Evolutionary conservation across 306 rosid species (phyloP).

Genomic region (Inga laurina): DNA sequence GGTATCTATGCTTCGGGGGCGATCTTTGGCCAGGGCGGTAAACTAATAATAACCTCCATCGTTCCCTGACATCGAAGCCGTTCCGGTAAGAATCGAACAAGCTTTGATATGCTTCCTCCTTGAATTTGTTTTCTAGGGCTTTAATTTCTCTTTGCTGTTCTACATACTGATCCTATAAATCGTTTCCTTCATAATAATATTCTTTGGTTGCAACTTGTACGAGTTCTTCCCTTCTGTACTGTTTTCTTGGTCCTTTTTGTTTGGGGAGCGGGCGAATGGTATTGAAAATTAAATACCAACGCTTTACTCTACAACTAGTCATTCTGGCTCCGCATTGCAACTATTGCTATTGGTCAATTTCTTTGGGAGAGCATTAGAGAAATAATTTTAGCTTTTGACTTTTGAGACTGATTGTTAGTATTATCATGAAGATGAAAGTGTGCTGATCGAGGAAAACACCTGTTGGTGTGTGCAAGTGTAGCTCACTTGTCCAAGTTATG

Average conservation of each 20-base stretch:
- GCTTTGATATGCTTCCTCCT: background rate
- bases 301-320: background rate
- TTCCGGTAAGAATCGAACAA: background rate
- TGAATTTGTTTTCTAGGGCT: slow-evolving; percentile 20
- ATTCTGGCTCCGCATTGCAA: background rate
- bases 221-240: background rate
- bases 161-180: background rate
- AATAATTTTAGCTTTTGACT: slow-evolving; percentile 1
- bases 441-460: slow-evolving; percentile 9
- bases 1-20: background rate
- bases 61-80: background rate
- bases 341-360: background rate
- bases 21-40: background rate
- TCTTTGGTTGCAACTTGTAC: background rate
- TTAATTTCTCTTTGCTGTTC: background rate
- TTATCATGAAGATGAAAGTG: background rate
- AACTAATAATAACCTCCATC: background rate
- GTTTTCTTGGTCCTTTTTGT: too few relatives aligned
- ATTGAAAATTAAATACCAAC: slow-evolving; percentile 1
- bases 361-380: slow-evolving; percentile 5
- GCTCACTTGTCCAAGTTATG: background rate
- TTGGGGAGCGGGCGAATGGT: background rate
- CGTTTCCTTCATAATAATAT: background rate
- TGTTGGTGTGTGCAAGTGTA: background rate
- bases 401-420: background rate